Conservation (phyloP, 1,139 yeast species). For the Debaryomyces robertsiae region DNA sequence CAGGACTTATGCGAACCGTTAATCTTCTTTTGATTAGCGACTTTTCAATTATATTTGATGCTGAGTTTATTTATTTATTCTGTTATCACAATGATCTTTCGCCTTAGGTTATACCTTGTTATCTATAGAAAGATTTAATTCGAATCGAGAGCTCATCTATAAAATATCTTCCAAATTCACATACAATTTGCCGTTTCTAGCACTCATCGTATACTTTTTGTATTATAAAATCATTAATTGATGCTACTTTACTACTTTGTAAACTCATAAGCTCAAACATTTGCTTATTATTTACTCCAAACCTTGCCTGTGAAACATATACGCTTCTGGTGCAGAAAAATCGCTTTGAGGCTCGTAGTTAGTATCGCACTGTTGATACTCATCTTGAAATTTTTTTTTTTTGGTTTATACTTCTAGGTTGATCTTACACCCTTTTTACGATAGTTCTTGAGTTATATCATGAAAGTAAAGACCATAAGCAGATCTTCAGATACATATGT, state of each 20-base stretch:
- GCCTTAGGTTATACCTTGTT: conserved; percentile 1
- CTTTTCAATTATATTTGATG: conserved; percentile 1
- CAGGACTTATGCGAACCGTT: conserved; percentile 16
- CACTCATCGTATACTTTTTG: too few relatives aligned
- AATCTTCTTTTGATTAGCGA: conserved; percentile 3
- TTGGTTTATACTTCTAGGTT: neutral
- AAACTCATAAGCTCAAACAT: neutral
- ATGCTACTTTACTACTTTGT: neutral
- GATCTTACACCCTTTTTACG: neutral
- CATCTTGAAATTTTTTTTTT: conserved; percentile 12
- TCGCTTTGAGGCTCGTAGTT: too few relatives aligned
- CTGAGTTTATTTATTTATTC: conserved; percentile 4
- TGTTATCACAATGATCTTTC: neutral
- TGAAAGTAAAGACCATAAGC: conserved; percentile 89
- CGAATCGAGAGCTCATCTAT: neutral
- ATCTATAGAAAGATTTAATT: conserved; percentile 5
- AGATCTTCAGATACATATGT: conserved; percentile 90
- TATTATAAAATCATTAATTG: neutral
- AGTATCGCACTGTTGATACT: conserved; percentile 9
- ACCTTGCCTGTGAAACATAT: too few relatives aligned
- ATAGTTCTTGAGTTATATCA: conserved; percentile 17
- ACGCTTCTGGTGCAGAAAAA: too few relatives aligned
- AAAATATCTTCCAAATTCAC: too few relatives aligned
- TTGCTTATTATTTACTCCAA: too few relatives aligned
- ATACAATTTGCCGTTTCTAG: too few relatives aligned